Evolutionary conservation across 305 asterid genomes (phyloP).

Genomic region (Fraxinus sp.): DNA sequence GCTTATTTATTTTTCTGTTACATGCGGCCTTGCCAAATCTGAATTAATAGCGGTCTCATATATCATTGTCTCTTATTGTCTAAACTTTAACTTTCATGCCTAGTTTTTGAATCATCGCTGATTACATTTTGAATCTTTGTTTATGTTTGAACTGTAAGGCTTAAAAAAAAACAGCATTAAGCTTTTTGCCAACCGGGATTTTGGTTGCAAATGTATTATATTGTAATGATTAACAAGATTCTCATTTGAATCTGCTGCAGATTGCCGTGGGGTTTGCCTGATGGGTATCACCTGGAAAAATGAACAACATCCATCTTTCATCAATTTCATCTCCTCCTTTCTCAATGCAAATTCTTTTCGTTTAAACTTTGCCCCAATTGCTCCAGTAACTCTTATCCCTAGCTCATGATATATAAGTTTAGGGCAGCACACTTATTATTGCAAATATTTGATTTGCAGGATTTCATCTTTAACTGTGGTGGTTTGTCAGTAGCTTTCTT

Average conservation of each 20-base stretch:
- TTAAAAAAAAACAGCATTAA: not conserved
- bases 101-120: not conserved
- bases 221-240: slow-evolving; percentile 7
- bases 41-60: not conserved
- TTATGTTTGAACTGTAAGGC: not conserved
- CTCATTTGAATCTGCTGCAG: slow-evolving; percentile 40
- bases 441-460: slow-evolving; percentile 52
- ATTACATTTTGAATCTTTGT: not conserved
- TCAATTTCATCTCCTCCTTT: slow-evolving; percentile 75
- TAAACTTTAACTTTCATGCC: not conserved
- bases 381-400: slow-evolving; percentile 57
- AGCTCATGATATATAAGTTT: slow-evolving; percentile 12
- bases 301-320: slow-evolving; percentile 76
- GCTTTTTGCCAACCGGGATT: not conserved
- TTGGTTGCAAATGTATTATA: not conserved
- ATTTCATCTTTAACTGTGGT: slow-evolving; percentile 87
- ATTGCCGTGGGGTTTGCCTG: slow-evolving; percentile 74
- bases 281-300: slow-evolving; percentile 80
- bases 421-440: slow-evolving; percentile 7
- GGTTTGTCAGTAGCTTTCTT: slow-evolving; percentile 85
- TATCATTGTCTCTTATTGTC: not conserved
- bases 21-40: not conserved
- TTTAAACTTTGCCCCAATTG: slow-evolving; percentile 62
- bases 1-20: not conserved
- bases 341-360: slow-evolving; percentile 64